Evolutionary conservation across 352 stramenopile genomes (phyloP).

Genomic region (Pythium scleroteichum): DNA sequence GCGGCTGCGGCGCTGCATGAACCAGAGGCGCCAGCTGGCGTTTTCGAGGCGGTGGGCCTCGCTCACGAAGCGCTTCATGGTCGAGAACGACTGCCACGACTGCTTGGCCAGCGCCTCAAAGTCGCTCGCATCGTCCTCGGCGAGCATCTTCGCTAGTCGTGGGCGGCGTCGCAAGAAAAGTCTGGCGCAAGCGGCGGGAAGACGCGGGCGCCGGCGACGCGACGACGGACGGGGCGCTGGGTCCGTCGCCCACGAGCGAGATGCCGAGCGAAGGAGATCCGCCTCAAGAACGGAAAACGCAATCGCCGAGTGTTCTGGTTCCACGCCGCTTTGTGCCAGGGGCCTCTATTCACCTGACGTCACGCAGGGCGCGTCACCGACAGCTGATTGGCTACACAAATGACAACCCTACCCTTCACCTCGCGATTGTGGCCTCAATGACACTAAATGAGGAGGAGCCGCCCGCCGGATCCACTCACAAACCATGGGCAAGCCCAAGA

Average conservation of each 20-base stretch:
- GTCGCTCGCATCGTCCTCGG: slow-evolving; percentile 16
- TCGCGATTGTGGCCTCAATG: background rate
- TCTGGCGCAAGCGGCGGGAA: background rate
- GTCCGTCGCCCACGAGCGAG: no score
- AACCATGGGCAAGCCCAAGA: slow-evolving; percentile 18
- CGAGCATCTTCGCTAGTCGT: background rate
- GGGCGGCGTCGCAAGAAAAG: no score
- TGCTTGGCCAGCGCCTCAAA: slow-evolving; percentile 77
- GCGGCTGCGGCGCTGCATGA: slow-evolving; percentile 58
- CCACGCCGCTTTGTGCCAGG: slow-evolving; percentile 4
- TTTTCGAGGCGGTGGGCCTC: slow-evolving; percentile 82
- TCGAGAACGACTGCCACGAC: slow-evolving; percentile 88
- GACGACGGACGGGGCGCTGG: slow-evolving; percentile 3
- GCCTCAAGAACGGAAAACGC: slow-evolving; percentile 27
- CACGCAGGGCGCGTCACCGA: slow-evolving; percentile 29
- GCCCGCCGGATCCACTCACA: background rate
- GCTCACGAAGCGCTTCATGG: slow-evolving; percentile 84
- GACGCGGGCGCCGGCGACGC: background rate
- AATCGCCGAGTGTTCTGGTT: slow-evolving; percentile 27
- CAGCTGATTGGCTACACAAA: slow-evolving; percentile 19
- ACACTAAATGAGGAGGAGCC: slow-evolving; percentile 5
- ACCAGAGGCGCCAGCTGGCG: slow-evolving; percentile 82
- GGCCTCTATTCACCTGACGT: slow-evolving; percentile 20
- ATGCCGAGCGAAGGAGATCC: slow-evolving; percentile 3
- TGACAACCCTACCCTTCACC: background rate